Percentiles rank a stretch among this genome's conserved stretches.
Conservation (phyloP, 441 rosid species). For the Pelargonium fulgidum region DNA sequence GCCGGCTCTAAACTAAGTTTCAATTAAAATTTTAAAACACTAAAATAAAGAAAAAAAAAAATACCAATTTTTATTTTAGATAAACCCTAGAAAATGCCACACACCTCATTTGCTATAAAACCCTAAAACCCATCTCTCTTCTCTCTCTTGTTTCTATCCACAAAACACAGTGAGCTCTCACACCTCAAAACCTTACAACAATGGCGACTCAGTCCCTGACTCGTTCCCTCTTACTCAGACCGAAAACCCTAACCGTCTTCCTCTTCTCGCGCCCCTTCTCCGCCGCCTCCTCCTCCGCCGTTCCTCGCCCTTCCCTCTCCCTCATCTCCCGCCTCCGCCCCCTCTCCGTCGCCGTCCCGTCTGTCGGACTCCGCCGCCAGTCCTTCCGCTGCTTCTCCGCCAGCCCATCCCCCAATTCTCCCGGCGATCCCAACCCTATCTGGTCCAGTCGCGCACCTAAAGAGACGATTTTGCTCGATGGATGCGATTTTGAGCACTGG, state of each 20-base stretch:
- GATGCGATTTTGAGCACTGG: slow-evolving; percentile 90
- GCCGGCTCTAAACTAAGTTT: too few relatives aligned
- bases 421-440: slow-evolving; percentile 58
- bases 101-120: not conserved
- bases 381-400: slow-evolving; percentile 34
- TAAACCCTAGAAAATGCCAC: slow-evolving; percentile 4
- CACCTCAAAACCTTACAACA: not conserved
- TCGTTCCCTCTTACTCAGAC: slow-evolving; percentile 28
- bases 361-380: not conserved
- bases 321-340: slow-evolving; percentile 18
- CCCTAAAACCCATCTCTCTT: not conserved
- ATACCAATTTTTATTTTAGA: not conserved
- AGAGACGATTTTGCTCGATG: slow-evolving; percentile 78
- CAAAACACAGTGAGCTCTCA: not conserved
- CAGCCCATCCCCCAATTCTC: slow-evolving; percentile 47
- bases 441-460: slow-evolving; percentile 80
- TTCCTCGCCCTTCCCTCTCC: slow-evolving; percentile 17
- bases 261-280: slow-evolving; percentile 35
- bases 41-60: too few relatives aligned
- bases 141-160: not conserved
- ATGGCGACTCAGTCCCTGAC: slow-evolving; percentile 40
- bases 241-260: slow-evolving; percentile 23
- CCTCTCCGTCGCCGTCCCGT: slow-evolving; percentile 20
- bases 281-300: slow-evolving; percentile 27
- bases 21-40: too few relatives aligned